Base-by-base conservation (phyloP, 345 rosid species). In the Gynandropsis gynandra region DNA sequence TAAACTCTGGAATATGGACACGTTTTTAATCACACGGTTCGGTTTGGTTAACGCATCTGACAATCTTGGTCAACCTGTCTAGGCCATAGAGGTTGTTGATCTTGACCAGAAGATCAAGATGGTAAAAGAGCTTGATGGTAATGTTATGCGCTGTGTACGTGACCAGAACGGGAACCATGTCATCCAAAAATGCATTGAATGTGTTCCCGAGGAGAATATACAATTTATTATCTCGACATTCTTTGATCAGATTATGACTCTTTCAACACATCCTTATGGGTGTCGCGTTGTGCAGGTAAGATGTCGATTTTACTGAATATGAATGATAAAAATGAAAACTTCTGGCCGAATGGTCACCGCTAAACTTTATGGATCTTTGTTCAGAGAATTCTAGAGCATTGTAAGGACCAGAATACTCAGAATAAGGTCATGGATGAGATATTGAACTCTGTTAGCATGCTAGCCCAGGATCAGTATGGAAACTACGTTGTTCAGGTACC, bases 131-230 rank as follows among this genome's bases (percentile, higher is more conserved):
- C 97, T 89, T 52, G 95, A 89, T 42, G 85, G 97, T 50, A 80
- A 89, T 56, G 75, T 89, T 9, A 81, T 89, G 97, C 90, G 88
- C 31, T 89, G 94, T 16, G 97, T 89, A 8, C 94, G 88, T 19
- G 97, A 89, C 74, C 97, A 89, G 80, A 89, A 89, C 42, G 97
- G 97, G 60, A 89, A 89, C 74, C 97, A 89, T 59, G 97, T 89
- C 32, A 81, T 89, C 64, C 97, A 89, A 70, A 89, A 89, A 80
- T 89, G 97, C 65, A 86, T 89, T 10, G 97, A 89, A 65, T 83
- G 97, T 53, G 72, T 89, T 17, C 96, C 97, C 48, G 96, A 86
- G 71, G 95, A 81, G 37, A 76, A 81, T 15, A 86, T 89, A 47
- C 78, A 80, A 46, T 89, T 86, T 53, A 80, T 89, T 52, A 75